Evolutionary conservation across 164 flowering plant genomes (phyloP).

Genomic region (Dillenia turbinata): DNA sequence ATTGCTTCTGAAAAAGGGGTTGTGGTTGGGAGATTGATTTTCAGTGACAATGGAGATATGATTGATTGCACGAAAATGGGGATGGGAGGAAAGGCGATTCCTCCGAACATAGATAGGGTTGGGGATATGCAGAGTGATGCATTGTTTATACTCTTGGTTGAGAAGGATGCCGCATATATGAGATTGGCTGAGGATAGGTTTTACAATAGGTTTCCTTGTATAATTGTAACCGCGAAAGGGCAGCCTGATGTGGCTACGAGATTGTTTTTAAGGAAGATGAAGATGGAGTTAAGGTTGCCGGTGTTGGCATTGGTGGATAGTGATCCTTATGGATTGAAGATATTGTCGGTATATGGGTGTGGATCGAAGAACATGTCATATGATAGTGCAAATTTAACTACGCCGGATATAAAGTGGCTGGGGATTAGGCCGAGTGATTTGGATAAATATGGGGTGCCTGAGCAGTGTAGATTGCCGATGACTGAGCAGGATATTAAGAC

Average conservation of each 20-base stretch:
- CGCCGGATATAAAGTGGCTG: constrained; percentile 96
- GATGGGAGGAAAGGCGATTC: constrained; percentile 96
- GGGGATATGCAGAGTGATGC: constrained; percentile 94
- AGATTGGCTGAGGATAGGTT: constrained; percentile 91
- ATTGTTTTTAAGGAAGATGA: constrained; percentile 90
- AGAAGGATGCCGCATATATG: constrained; percentile 97
- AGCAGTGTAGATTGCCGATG: constrained; percentile 95
- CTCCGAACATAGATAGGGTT: constrained; percentile 92
- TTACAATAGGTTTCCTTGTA: constrained; percentile 91
- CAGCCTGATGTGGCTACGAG: constrained; percentile 98
- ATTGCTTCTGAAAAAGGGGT: constrained; percentile 93
- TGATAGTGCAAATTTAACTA: constrained; percentile 90
- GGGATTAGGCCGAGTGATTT: constrained; percentile 94
- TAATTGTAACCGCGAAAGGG: constrained; percentile 92
- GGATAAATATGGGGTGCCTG: constrained; percentile 93
- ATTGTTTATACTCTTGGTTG: constrained; percentile 78
- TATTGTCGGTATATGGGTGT: constrained; percentile 89
- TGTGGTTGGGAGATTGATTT: constrained; percentile 81
- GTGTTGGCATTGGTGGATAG: constrained; percentile 94
- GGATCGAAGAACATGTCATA: constrained; percentile 99
- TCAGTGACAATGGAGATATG: constrained; percentile 89
- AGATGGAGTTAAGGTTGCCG: constrained; percentile 77
- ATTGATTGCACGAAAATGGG: constrained; percentile 99
- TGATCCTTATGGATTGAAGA: constrained; percentile 96
- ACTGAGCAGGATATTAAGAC: constrained; percentile 97